These are phyloP conservation scores for Boletus hoseneyae DNA, from an alignment of 1,284 basidiomycete species.

Conservation along the genomic window DNA sequence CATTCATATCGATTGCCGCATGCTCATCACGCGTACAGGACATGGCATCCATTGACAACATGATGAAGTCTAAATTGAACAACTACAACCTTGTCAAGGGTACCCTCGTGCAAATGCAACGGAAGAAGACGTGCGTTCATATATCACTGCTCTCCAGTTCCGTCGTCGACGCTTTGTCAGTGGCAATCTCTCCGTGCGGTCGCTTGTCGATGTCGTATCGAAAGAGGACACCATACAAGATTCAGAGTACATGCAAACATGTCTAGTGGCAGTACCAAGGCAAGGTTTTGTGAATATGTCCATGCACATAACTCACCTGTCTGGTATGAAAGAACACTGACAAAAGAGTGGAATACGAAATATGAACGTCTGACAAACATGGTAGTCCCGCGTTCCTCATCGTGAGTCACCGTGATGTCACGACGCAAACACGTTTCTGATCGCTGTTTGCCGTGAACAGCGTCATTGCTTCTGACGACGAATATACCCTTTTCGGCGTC, in stretches of 20 bases:
- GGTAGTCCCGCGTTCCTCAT: conserved; percentile 95
- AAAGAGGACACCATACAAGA: conserved; percentile 81
- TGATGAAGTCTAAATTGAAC: conserved; percentile 87
- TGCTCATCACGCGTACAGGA: conserved; percentile 50
- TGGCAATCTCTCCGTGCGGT: conserved; percentile 90
- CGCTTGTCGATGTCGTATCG: conserved; percentile 83
- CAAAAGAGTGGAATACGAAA: conserved; percentile 86
- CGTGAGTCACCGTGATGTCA: conserved; percentile 46
- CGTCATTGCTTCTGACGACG: conserved; percentile 78
- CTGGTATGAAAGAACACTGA: conserved; percentile 54
- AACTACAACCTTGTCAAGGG: conserved; percentile 96
- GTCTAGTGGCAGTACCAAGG: conserved; percentile 95
- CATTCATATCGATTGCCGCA: conserved; percentile 19
- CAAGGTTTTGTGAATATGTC: conserved; percentile 37
- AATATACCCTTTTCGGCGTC: conserved; percentile 85
- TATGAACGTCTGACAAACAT: conserved; percentile 89
- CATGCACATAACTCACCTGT: conserved; percentile 11
- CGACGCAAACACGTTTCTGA: conserved; percentile 21
- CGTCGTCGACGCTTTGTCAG: conserved; percentile 41
- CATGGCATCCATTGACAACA: conserved; percentile 85
- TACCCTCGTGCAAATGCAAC: conserved; percentile 87
- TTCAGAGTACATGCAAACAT: conserved; percentile 92
- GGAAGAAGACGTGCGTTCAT: conserved; percentile 81
- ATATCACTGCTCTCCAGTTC: conserved; percentile 7
- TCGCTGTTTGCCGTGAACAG: conserved; percentile 35